These are phyloP conservation scores for Hemisphaericaspora subhashii DNA, from an alignment of 1,139 yeast genomes.

Conservation along the genomic window DNA sequence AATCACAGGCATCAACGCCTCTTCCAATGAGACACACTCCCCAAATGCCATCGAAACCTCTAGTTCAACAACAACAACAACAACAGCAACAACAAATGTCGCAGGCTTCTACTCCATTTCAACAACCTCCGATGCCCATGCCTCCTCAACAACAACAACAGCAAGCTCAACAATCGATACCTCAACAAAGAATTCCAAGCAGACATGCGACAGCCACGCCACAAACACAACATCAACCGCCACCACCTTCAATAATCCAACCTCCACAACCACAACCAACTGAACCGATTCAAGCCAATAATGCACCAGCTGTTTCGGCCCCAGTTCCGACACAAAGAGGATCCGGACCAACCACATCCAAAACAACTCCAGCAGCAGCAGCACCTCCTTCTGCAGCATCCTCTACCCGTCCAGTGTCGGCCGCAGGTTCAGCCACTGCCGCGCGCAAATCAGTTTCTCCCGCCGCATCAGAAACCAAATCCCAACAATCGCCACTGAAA, in stretches of 20 bases:
- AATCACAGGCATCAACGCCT: slow-evolving; percentile 10
- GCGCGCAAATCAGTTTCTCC: slow-evolving; percentile 12
- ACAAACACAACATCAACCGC: slow-evolving; percentile 5
- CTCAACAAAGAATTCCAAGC: slow-evolving; percentile 6
- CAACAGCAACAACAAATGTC: slow-evolving; percentile 5
- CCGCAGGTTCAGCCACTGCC: slow-evolving; percentile 11
- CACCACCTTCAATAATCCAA: slow-evolving; percentile 5
- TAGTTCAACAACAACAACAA: slow-evolving; percentile 5
- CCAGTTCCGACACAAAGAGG: not conserved
- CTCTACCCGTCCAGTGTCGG: slow-evolving; percentile 8
- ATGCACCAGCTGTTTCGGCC: slow-evolving; percentile 8
- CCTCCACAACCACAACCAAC: slow-evolving; percentile 9
- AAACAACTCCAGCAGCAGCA: slow-evolving; percentile 7
- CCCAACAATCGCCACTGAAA: slow-evolving; percentile 9
- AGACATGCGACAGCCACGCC: slow-evolving; percentile 6
- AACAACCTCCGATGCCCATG: slow-evolving; percentile 2
- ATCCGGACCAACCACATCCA: slow-evolving; percentile 5
- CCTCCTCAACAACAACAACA: slow-evolving; percentile 6
- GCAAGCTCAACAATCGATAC: slow-evolving; percentile 7
- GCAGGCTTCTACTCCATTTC: slow-evolving; percentile 11
- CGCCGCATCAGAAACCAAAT: slow-evolving; percentile 9
- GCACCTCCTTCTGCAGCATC: slow-evolving; percentile 8
- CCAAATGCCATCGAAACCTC: slow-evolving; percentile 9
- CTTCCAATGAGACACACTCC: slow-evolving; percentile 13
- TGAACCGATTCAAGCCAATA: slow-evolving; percentile 6